These are phyloP conservation scores for Nidularia pulvinata DNA, from an alignment of 768 basidiomycete species.

Conservation along the genomic window DNA sequence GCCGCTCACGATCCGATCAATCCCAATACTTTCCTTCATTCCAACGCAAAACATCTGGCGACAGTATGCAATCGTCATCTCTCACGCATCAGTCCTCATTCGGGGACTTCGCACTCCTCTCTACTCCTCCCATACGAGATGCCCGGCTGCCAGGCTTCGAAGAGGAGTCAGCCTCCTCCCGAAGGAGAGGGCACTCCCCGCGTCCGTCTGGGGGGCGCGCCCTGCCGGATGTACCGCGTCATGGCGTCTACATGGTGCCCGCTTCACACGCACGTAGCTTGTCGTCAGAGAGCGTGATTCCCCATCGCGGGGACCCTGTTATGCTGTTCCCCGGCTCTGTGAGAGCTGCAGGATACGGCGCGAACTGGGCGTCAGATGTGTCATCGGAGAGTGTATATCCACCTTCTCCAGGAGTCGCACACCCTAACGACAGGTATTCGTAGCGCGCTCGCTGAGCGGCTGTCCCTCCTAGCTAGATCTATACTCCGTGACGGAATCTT, in stretches of 20 bases:
- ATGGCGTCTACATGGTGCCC: too few relatives aligned
- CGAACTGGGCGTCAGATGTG: neutral
- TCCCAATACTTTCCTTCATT: too few relatives aligned
- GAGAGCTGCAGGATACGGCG: slow-evolving; percentile 27
- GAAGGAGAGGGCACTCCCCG: too few relatives aligned
- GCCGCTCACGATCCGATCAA: too few relatives aligned
- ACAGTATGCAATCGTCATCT: neutral
- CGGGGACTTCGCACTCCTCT: slow-evolving; percentile 5
- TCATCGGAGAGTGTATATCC: neutral
- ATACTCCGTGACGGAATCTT: too few relatives aligned
- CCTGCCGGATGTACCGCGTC: too few relatives aligned
- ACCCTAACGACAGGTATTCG: too few relatives aligned
- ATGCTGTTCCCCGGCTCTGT: slow-evolving; percentile 33
- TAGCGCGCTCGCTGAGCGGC: too few relatives aligned
- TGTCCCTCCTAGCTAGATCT: too few relatives aligned
- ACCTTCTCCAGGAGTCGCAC: neutral
- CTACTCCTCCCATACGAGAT: neutral
- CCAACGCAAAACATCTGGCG: neutral
- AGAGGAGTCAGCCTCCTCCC: neutral
- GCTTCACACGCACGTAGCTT: slow-evolving; percentile 3
- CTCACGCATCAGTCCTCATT: neutral
- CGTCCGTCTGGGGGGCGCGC: too few relatives aligned
- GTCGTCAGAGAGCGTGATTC: slow-evolving; percentile 18
- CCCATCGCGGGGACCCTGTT: slow-evolving; percentile 17
- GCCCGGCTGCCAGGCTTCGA: neutral